Percentiles rank a stretch among this genome's conserved stretches.
phyloP scores from a whole-genome alignment of 1,284 basidiomycete genomes.

The Cystobasidium pallidum region DNA sequence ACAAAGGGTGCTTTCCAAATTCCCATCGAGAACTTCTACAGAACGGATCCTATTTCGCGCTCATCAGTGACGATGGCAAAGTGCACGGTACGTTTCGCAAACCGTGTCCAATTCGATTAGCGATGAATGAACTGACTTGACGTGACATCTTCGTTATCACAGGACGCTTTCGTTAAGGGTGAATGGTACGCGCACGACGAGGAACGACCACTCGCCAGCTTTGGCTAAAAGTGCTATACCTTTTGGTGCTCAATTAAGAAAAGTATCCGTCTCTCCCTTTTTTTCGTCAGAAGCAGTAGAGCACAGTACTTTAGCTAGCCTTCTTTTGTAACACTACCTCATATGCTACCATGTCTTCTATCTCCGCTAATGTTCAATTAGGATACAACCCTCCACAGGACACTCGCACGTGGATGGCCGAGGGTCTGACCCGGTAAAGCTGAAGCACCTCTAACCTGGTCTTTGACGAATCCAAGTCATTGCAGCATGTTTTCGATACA shows the following conservation, averaged over 20 bases:
- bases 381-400: neutral
- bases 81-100: slow-evolving; percentile 21
- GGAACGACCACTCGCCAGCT: slow-evolving; percentile 36
- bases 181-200: slow-evolving; percentile 28
- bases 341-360: neutral
- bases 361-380: slow-evolving; percentile 3
- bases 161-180: slow-evolving; percentile 43
- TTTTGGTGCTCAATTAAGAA: neutral
- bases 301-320: neutral
- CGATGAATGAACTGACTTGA: neutral
- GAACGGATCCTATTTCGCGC: slow-evolving; percentile 73
- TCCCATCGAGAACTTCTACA: slow-evolving; percentile 92
- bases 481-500: too few relatives aligned
- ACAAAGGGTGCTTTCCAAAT: slow-evolving; percentile 70
- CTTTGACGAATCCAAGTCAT: too few relatives aligned
- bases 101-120: neutral
- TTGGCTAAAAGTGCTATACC: too few relatives aligned
- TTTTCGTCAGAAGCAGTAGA: neutral
- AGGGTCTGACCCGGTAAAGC: too few relatives aligned
- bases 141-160: neutral
- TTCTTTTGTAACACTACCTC: slow-evolving; percentile 1
- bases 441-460: too few relatives aligned
- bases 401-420: too few relatives aligned
- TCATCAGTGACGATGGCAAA: slow-evolving; percentile 53
- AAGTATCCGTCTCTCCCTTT: slow-evolving; percentile 1